These are phyloP conservation scores for Clitopilus passeckerianus DNA, from an alignment of 768 basidiomycete genomes.

Conservation along the genomic window DNA sequence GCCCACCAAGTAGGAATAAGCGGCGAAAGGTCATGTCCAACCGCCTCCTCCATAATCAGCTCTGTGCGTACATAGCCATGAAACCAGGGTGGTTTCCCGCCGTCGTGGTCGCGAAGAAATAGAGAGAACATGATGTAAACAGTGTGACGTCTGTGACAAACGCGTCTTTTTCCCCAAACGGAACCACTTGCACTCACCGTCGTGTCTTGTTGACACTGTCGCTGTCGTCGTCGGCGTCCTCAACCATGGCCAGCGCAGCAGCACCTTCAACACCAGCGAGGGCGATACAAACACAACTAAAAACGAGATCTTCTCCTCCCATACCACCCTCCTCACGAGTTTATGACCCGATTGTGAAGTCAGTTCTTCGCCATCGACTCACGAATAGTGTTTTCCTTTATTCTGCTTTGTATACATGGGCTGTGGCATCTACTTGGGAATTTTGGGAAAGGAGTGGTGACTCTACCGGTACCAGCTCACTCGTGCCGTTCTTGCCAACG, in stretches of 20 bases:
- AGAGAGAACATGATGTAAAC: not conserved
- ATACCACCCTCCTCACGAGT: constrained; percentile 53
- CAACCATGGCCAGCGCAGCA: constrained; percentile 15
- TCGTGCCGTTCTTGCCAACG: constrained; percentile 32
- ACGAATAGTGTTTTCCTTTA: constrained; percentile 47
- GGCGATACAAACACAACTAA: constrained; percentile 41
- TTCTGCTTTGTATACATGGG: constrained; percentile 44
- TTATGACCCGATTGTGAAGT: constrained; percentile 65
- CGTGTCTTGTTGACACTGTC: constrained; percentile 2
- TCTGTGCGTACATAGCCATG: not conserved
- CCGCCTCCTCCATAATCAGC: not conserved
- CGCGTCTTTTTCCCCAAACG: not conserved
- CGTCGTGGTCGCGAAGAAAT: not conserved
- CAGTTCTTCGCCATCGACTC: constrained; percentile 57
- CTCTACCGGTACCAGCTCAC: constrained; percentile 20
- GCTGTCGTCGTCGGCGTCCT: constrained; percentile 7
- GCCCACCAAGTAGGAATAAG: no score
- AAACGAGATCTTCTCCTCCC: constrained; percentile 45
- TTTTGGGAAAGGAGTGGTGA: constrained; percentile 39
- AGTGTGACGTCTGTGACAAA: not conserved
- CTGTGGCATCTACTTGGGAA: constrained; percentile 31
- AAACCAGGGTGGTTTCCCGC: no score
- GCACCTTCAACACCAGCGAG: constrained; percentile 33
- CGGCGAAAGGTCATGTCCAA: no score
- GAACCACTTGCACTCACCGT: constrained; percentile 7